Evolutionary conservation across 1,284 basidiomycete genomes (phyloP), one percentile per base, ranked within the genome.

Genomic region (Omphalotus olearius): DNA sequence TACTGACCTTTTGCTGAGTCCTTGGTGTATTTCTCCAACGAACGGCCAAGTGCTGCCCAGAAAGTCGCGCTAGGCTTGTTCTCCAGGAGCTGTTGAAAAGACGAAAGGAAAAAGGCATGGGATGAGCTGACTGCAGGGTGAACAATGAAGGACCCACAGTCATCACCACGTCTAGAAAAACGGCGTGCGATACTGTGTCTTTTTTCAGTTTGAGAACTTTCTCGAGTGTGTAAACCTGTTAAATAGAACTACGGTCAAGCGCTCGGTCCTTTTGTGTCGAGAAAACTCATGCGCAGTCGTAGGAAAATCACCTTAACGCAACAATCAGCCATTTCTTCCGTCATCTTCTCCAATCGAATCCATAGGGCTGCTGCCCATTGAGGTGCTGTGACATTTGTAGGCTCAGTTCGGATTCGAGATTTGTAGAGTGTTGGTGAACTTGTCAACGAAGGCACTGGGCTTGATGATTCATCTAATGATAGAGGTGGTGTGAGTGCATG

Each of bases 141-240:
- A 16, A 46, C 43, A 13, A 50, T 40, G 6, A 33, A 18, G 20
- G 51, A 42, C 35, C 66, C 42, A 91, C 91, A 73, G 90, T 89
- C 86, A 97, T 89, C 0, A 89, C 90, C 64, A 94, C 93, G 48
- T 96, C 92, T 13, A 98, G 70, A 66, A 98, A 98, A 6, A 88
- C 77, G 1, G 78, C 71, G 51, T 93, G 88, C 0, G 88, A 85
- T 16, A 80, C 70, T 0, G 84, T 75, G 64, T 96, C 93, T 63
- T 82, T 88, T 72, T 98, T 98, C 60, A 95, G 68, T 61, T 82
- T 84, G 26, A 98, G 73, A 3, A 98, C 95, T 63, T 93, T 97
- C 66, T 98, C 94, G 5, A 99, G 79, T 0, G 89, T 90, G 66
- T 98, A 97, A 4, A 98, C 91, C 88, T 93, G 23, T 33, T 4